A percentile compares a stretch with the other conserved stretches of the same genome.
Evolutionary conservation across 768 basidiomycete genomes (phyloP).

Genomic region (Hydnomerulius pinastri): DNA sequence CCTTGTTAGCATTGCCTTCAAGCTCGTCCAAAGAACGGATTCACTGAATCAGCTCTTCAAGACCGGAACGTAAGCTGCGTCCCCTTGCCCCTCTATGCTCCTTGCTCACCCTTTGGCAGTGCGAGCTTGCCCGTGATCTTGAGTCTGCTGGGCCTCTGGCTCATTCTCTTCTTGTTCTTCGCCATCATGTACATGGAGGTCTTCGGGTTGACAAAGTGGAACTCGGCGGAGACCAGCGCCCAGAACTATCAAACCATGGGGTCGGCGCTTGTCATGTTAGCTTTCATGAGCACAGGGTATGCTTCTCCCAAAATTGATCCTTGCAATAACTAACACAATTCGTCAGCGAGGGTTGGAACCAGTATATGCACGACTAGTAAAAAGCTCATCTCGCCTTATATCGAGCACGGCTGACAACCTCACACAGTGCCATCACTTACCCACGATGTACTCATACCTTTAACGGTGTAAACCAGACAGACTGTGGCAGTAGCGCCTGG

Average conservation of each 20-base stretch:
- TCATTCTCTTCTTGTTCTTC: conserved; percentile 89
- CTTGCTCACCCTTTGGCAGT: conserved; percentile 38
- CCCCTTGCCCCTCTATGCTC: background rate
- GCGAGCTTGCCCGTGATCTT: conserved; percentile 85
- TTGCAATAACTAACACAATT: conserved; percentile 2
- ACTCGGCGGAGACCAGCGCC: conserved; percentile 61
- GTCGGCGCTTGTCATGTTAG: conserved; percentile 82
- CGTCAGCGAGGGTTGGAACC: conserved; percentile 91
- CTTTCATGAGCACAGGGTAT: conserved; percentile 92
- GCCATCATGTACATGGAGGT: conserved; percentile 87
- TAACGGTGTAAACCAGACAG: conserved; percentile 56
- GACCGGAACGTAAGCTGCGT: conserved; percentile 76
- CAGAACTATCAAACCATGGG: conserved; percentile 82
- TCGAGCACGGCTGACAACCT: background rate
- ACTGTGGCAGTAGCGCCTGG: conserved; percentile 87
- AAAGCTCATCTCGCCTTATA: background rate
- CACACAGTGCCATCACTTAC: conserved; percentile 66
- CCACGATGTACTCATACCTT: conserved; percentile 75
- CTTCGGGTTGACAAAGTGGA: conserved; percentile 90
- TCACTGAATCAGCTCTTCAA: conserved; percentile 95
- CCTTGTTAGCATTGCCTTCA: conserved; percentile 90
- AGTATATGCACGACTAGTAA: conserved; percentile 96
- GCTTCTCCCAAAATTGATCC: conserved; percentile 23
- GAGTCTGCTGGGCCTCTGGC: conserved; percentile 84
- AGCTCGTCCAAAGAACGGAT: conserved; percentile 87